Base-by-base conservation (phyloP, 23 red algal genomes). In the Cyanidium caldarium region DNA sequence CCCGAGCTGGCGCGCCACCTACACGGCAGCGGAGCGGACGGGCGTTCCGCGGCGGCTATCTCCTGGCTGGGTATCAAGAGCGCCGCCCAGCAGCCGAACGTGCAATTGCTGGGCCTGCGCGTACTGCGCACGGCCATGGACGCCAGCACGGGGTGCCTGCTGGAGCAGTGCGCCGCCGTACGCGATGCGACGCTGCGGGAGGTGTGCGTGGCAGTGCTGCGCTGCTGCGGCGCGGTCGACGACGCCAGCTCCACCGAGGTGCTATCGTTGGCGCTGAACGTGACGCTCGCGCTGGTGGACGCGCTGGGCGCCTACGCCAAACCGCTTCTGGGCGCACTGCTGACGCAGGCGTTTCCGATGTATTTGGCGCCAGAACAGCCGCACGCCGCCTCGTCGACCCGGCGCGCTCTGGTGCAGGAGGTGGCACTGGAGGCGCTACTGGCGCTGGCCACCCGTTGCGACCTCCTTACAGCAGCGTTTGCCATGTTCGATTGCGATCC, bases 401-500 rank as follows among this genome's bases (percentile, higher is more conserved):
- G 26, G 13, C 5, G 82, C 41, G 65, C 87, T 3, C 45, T 94
- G 26, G 77, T 69, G 12, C 58, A 80, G 35, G 87, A 94, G 56
- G 77, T 94, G 1, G 80, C 65, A 21, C 41, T 94, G 23, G 80
- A 84, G 76, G 45, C 81, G 39, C 66, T 94, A 1, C 72, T 57
- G 1, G 56, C 76, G 29, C 66, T 94, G 15, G 42, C 80, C 33
- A 38, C 82, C 3, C 72, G 56, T 29, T 69, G 66, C 35, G 87
- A 80, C 23, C 69, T 94, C 56, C 79, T 94, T 46, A 72, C 75
- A 38, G 40, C 78, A 20, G 67, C 74, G 26, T 94, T 79, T 78
- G 42, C 72, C 34, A 23, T 80, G 5, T 67, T 73, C 13, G 87
- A 94, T 39, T 94, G 87, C 73, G 68, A 75, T 26, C 72, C 79